Conservation (phyloP, 257 asterid genomes). For the Nyctanthes arbortristis region DNA sequence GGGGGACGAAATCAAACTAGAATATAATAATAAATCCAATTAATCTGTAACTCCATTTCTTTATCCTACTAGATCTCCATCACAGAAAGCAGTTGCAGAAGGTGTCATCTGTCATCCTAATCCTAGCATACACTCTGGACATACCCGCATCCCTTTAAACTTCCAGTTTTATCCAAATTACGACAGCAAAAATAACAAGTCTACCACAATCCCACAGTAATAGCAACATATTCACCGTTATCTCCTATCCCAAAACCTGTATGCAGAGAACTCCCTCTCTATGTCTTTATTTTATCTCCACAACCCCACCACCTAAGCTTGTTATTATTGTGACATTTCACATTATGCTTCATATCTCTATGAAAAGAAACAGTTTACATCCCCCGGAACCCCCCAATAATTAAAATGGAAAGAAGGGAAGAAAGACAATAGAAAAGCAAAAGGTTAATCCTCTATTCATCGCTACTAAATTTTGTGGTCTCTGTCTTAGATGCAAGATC, state of each 20-base stretch:
- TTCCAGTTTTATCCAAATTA: not conserved
- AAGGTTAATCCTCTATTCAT: not conserved
- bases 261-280: not conserved
- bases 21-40: too few species aligned
- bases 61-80: too few species aligned
- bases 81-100: not conserved
- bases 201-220: not conserved
- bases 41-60: too few species aligned
- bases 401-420: not conserved
- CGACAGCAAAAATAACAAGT: not conserved
- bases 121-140: not conserved
- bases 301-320: not conserved
- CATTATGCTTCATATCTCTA: not conserved
- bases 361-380: not conserved
- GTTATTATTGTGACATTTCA: not conserved
- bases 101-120: not conserved
- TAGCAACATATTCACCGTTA: not conserved
- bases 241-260: too few species aligned
- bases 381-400: not conserved
- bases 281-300: not conserved
- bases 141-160: not conserved
- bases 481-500: constrained; percentile 68
- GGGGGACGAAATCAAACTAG: too few species aligned
- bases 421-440: not conserved
- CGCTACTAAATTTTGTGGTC: constrained; percentile 22